Evolutionary conservation across 2,329 filamentous ascomycete species (phyloP).

Genomic region (Monosporascus sp.): DNA sequence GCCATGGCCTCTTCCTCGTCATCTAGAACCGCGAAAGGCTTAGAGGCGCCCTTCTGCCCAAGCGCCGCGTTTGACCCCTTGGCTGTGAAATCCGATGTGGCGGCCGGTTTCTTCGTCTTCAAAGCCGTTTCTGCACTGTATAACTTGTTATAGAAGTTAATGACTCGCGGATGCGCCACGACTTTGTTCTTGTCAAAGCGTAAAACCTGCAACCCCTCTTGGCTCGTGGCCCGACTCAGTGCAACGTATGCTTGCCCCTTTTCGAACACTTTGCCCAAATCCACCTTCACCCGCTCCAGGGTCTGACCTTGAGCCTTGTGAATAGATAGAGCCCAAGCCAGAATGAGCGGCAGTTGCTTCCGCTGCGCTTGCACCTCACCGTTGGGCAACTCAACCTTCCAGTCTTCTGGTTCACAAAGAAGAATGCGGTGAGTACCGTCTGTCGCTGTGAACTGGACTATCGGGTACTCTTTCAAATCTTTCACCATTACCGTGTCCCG

Average conservation of each 20-base stretch:
- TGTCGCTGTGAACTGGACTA: constrained; percentile 76
- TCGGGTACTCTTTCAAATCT: constrained; percentile 61
- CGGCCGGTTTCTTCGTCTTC: constrained; percentile 22
- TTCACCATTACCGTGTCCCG: constrained; percentile 38
- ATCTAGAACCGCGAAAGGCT: constrained; percentile 30
- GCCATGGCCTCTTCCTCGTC: constrained; percentile 47
- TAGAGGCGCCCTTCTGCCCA: constrained; percentile 2
- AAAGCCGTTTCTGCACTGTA: constrained; percentile 61
- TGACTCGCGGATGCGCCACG: constrained; percentile 85
- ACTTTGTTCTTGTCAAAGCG: constrained; percentile 88
- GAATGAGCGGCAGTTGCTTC: constrained; percentile 76
- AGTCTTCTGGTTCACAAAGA: constrained; percentile 80
- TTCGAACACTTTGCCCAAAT: constrained; percentile 87
- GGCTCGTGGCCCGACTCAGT: constrained; percentile 83
- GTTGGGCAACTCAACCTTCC: constrained; percentile 96
- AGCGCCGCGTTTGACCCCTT: constrained; percentile 21
- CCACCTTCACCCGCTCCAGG: constrained; percentile 87
- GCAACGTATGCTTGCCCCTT: constrained; percentile 98
- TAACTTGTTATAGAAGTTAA: constrained; percentile 78
- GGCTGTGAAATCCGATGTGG: constrained; percentile 37
- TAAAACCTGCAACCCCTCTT: constrained; percentile 80
- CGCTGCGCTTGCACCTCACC: constrained; percentile 90
- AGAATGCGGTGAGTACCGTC: constrained; percentile 73
- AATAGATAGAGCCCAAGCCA: constrained; percentile 95
- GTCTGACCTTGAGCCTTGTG: constrained; percentile 98